Evolutionary conservation across 148 eudicot species (phyloP).

Genomic region (Amaranthus hypochondriacus): DNA sequence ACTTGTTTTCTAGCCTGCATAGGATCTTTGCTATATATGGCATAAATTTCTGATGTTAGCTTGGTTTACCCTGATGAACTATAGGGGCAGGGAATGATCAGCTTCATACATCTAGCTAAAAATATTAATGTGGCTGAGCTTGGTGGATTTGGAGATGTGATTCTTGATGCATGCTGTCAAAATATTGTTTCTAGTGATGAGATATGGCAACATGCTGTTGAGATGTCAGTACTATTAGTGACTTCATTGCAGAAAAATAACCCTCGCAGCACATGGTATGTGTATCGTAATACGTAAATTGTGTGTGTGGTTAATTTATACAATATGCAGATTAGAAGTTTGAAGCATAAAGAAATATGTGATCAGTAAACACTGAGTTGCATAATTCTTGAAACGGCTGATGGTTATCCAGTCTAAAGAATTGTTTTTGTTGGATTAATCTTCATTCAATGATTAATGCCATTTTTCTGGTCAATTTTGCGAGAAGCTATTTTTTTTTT

Average conservation of each 20-base stretch:
- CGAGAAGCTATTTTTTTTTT: neutral
- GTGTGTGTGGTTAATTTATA: neutral
- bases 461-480: constrained; percentile 3
- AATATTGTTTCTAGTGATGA: constrained; percentile 84
- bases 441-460: neutral
- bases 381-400: neutral
- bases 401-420: neutral
- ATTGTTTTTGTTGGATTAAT: neutral
- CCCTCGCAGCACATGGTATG: constrained; percentile 94
- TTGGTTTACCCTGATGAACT: constrained; percentile 16
- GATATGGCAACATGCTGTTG: constrained; percentile 83
- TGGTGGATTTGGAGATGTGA: constrained; percentile 74
- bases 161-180: constrained; percentile 92
- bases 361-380: neutral
- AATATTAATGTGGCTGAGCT: constrained; percentile 60
- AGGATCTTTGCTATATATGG: neutral
- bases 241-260: constrained; percentile 56
- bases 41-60: constrained; percentile 14
- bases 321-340: neutral
- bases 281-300: neutral
- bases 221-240: constrained; percentile 77
- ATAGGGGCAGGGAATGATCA: constrained; percentile 94
- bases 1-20: neutral
- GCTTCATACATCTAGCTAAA: constrained; percentile 68
- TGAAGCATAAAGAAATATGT: constrained; percentile 9